Percentiles rank a stretch among this genome's conserved stretches.
These are phyloP conservation scores for Microcera coccophila DNA, from an alignment of 2,329 filamentous ascomycete species.

Conservation along the genomic window DNA sequence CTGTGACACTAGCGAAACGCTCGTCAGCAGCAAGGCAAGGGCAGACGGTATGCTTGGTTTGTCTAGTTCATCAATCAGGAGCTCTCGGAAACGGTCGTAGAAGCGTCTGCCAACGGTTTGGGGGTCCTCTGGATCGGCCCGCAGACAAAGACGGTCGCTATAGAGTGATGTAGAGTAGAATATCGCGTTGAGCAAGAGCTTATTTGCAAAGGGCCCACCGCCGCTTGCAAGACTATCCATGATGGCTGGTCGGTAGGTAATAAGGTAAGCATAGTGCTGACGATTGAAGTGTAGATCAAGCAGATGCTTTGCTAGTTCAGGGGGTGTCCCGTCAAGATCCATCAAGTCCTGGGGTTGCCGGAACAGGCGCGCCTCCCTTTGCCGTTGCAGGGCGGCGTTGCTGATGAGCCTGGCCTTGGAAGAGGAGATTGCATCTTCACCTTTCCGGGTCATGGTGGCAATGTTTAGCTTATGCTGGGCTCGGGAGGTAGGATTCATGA, in stretches of 20 bases:
- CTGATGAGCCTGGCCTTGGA: constrained; percentile 34
- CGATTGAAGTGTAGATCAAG: constrained; percentile 37
- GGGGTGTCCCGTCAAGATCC: constrained; percentile 33
- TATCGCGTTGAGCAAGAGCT: constrained; percentile 38
- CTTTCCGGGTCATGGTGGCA: constrained; percentile 25
- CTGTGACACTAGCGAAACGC: constrained; percentile 31
- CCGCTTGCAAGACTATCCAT: constrained; percentile 36
- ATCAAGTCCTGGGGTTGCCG: constrained; percentile 29
- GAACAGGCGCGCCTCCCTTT: constrained; percentile 30
- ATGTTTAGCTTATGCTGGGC: constrained; percentile 28
- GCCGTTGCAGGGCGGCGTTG: constrained; percentile 33
- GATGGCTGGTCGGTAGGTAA: constrained; percentile 37
- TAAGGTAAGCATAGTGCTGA: constrained; percentile 35
- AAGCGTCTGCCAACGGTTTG: constrained; percentile 35
- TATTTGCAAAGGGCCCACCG: constrained; percentile 35
- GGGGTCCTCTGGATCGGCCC: constrained; percentile 31
- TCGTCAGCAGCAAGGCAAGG: constrained; percentile 32
- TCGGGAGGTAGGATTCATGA: constrained; percentile 31
- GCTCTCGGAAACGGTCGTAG: constrained; percentile 35
- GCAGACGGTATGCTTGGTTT: constrained; percentile 37
- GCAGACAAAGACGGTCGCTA: constrained; percentile 35
- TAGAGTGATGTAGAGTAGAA: constrained; percentile 39
- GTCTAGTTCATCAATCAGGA: constrained; percentile 32
- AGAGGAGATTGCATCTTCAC: constrained; percentile 26
- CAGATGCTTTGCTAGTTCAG: constrained; percentile 35